Evolutionary conservation across 169 alveolate genomes (phyloP).

Genomic region (Blepharisma undulans): DNA sequence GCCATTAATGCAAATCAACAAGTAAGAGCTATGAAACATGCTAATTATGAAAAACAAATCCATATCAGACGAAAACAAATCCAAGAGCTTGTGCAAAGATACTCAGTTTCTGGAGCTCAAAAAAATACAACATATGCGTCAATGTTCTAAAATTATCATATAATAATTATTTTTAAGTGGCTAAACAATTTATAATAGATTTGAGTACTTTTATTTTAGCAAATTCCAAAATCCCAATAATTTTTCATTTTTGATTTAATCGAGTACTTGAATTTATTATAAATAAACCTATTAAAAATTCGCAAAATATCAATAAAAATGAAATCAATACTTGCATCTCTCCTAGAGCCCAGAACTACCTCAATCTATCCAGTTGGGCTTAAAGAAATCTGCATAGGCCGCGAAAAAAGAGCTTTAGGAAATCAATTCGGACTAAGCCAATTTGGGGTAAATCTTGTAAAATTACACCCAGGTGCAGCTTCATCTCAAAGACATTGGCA

Average conservation of each 20-base stretch:
- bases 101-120: neutral
- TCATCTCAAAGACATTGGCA: neutral
- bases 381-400: neutral
- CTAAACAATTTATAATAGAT: too few species aligned
- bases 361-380: neutral
- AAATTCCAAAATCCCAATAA: too few species aligned
- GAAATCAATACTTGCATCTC: neutral
- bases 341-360: neutral
- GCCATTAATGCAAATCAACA: slow-evolving; percentile 39
- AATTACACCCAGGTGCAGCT: neutral
- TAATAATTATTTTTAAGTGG: too few species aligned
- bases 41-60: slow-evolving; percentile 11
- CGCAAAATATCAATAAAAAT: too few species aligned
- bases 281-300: too few species aligned
- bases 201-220: too few species aligned
- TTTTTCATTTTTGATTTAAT: too few species aligned
- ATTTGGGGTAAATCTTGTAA: neutral
- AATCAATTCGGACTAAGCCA: neutral
- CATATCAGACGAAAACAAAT: slow-evolving; percentile 26
- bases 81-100: slow-evolving; percentile 1
- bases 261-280: too few species aligned
- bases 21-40: slow-evolving; percentile 5
- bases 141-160: neutral
- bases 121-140: neutral
- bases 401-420: neutral